These are phyloP conservation scores for Lodderomyces metapsilosis DNA, from an alignment of 1,139 yeast species.

Conservation along the genomic window DNA sequence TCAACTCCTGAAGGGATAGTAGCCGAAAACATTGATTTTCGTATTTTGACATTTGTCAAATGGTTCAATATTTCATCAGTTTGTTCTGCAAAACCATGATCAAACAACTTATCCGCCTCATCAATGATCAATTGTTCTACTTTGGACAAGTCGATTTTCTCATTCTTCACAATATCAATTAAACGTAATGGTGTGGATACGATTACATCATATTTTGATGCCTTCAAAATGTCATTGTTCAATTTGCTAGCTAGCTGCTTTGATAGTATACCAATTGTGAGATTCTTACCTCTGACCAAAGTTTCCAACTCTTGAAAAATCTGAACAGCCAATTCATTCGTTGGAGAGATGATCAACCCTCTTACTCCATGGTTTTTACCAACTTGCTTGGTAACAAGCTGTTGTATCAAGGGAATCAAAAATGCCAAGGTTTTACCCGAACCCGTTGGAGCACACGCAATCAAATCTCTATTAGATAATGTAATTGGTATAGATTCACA, in stretches of 20 bases:
- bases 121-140: slow-evolving; percentile 82
- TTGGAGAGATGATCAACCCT: slow-evolving; percentile 86
- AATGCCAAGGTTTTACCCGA: slow-evolving; percentile 92
- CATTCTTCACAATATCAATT: slow-evolving; percentile 71
- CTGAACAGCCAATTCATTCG: slow-evolving; percentile 81
- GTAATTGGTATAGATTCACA: slow-evolving; percentile 78
- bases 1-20: slow-evolving; percentile 95
- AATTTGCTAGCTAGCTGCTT: slow-evolving; percentile 75
- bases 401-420: slow-evolving; percentile 75
- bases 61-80: slow-evolving; percentile 79
- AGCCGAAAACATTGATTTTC: slow-evolving; percentile 87
- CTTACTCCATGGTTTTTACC: slow-evolving; percentile 50
- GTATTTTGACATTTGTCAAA: slow-evolving; percentile 53
- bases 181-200: slow-evolving; percentile 88
- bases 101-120: slow-evolving; percentile 94
- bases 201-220: slow-evolving; percentile 71
- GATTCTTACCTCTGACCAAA: slow-evolving; percentile 52
- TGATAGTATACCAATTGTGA: slow-evolving; percentile 68
- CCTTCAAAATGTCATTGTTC: slow-evolving; percentile 53
- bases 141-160: slow-evolving; percentile 52
- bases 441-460: slow-evolving; percentile 94
- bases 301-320: slow-evolving; percentile 68
- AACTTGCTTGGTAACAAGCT: slow-evolving; percentile 19
- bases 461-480: slow-evolving; percentile 61
- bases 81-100: slow-evolving; percentile 86